A percentile compares a stretch with the other conserved stretches of the same genome.
Evolutionary conservation across 305 asterid species (phyloP).

Genomic region (Fraxinus greggii): DNA sequence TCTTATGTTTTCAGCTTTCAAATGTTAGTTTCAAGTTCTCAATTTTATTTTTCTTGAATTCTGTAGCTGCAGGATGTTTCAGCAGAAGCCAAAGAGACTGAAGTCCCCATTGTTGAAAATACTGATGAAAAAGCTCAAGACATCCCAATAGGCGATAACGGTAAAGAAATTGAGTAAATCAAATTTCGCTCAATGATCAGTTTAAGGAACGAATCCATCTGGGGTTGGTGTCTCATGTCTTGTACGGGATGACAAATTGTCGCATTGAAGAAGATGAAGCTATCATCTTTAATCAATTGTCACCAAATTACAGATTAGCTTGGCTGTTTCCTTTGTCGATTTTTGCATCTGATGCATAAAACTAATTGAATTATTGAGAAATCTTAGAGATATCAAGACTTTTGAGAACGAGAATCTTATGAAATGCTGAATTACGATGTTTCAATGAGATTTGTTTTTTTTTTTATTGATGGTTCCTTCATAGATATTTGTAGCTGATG

Average conservation of each 20-base stretch:
- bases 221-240: background rate
- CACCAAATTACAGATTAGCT: constrained; percentile 17
- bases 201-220: constrained; percentile 7
- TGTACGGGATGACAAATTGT: constrained; percentile 16
- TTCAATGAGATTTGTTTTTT: background rate
- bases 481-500: background rate
- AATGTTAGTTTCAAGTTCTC: constrained; percentile 1
- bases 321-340: background rate
- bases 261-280: constrained; percentile 15
- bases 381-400: background rate
- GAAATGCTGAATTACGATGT: background rate
- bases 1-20: background rate
- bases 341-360: background rate
- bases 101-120: constrained; percentile 30
- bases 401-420: background rate
- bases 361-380: background rate
- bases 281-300: constrained; percentile 18
- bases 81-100: constrained; percentile 33
- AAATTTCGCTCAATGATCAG: constrained; percentile 6
- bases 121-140: constrained; percentile 33
- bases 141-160: constrained; percentile 30
- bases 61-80: constrained; percentile 59
- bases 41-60: constrained; percentile 20
- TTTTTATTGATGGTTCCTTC: background rate
- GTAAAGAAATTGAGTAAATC: constrained; percentile 34